phyloP scores from a whole-genome alignment of 192 early-diverging fungal genomes.

The Linderina pennispora region DNA sequence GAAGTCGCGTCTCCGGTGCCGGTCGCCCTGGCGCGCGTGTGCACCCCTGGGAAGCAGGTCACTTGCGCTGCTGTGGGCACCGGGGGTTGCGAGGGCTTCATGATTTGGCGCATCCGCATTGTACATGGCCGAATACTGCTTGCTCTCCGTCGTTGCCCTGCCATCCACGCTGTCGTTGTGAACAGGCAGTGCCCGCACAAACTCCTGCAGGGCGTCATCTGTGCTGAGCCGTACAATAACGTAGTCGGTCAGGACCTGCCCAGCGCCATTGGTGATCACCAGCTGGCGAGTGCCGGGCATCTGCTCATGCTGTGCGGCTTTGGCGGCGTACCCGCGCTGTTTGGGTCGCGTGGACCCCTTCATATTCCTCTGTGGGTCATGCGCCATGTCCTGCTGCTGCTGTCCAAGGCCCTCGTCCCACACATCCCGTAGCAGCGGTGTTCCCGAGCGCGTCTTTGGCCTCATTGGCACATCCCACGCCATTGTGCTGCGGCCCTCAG shows the following conservation, averaged over 20 bases:
- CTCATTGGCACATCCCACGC: slow-evolving; percentile 6
- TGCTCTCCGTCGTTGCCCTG: background rate
- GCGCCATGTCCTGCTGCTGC: slow-evolving; percentile 4
- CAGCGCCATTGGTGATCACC: slow-evolving; percentile 38
- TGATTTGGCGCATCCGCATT: too few relatives aligned
- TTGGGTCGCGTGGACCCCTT: background rate
- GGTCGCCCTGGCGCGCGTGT: background rate
- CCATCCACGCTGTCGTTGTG: slow-evolving; percentile 4
- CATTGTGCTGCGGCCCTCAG: slow-evolving; percentile 2
- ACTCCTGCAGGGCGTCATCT: slow-evolving; percentile 9
- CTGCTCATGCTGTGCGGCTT: background rate
- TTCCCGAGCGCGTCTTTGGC: slow-evolving; percentile 20
- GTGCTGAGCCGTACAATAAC: slow-evolving; percentile 31
- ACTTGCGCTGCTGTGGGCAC: too few relatives aligned
- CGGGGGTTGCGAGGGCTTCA: too few relatives aligned
- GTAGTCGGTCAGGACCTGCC: slow-evolving; percentile 35
- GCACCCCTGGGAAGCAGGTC: too few relatives aligned
- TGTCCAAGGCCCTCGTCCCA: slow-evolving; percentile 6
- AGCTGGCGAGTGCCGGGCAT: too few relatives aligned
- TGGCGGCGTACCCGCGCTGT: background rate
- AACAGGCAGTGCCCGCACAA: slow-evolving; percentile 2
- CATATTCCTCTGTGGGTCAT: background rate
- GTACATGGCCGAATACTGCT: too few relatives aligned
- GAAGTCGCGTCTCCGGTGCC: slow-evolving; percentile 16
- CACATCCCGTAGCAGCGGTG: slow-evolving; percentile 26